Conservation (phyloP, 306 rosid genomes). For the Cicer pinnatifidum region DNA sequence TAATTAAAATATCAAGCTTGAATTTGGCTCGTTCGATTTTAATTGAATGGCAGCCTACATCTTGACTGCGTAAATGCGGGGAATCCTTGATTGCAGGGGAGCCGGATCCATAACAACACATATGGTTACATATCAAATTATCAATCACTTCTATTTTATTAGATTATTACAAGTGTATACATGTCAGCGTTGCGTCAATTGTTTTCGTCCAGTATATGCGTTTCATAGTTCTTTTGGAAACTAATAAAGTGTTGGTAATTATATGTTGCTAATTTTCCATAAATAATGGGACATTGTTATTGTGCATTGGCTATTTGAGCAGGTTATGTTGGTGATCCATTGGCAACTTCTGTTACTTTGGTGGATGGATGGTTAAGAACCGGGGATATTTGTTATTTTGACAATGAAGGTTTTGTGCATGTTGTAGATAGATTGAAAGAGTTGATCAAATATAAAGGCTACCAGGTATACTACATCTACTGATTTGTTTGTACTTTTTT, state of each 20-base stretch:
- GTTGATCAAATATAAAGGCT: conserved; percentile 66
- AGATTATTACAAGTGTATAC: no score
- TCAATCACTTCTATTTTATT: no score
- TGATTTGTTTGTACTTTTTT: background rate
- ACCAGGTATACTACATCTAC: conserved; percentile 49
- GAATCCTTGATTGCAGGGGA: no score
- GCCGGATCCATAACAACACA: no score
- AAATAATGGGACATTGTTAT: background rate
- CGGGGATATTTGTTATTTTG: conserved; percentile 60
- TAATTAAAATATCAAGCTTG: no score
- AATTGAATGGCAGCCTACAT: no score
- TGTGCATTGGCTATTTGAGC: background rate
- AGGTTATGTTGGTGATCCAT: conserved; percentile 58
- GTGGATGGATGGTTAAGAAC: conserved; percentile 65
- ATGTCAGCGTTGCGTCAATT: no score
- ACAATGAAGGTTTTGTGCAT: conserved; percentile 57
- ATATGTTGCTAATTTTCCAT: background rate
- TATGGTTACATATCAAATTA: no score
- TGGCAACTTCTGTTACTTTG: conserved; percentile 50
- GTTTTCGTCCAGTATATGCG: no score
- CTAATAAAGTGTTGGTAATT: background rate
- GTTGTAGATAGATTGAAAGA: conserved; percentile 68
- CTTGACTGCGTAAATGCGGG: no score
- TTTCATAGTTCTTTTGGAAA: background rate
- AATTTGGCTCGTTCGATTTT: no score